A percentile compares a stretch with the other conserved stretches of the same genome.
These are phyloP conservation scores for Colletotrichum eremochloae DNA, from an alignment of 2,329 filamentous ascomycete species.

Conservation along the genomic window DNA sequence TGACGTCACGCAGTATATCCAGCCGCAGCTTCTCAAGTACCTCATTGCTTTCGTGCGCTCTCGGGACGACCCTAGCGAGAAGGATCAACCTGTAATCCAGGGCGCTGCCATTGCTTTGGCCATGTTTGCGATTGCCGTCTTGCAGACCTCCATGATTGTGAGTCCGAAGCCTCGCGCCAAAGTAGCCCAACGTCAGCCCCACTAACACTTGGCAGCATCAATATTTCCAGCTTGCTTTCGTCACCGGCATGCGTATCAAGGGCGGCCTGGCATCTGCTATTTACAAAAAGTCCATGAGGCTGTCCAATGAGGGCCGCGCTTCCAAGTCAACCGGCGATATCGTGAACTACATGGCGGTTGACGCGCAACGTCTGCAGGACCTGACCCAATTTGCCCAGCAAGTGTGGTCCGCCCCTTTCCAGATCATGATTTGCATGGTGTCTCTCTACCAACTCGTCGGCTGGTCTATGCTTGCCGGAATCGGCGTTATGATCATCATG, in stretches of 20 bases:
- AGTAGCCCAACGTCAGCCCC: not conserved
- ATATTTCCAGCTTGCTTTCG: conserved; percentile 96
- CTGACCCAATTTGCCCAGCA: conserved; percentile 96
- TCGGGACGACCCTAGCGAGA: conserved; percentile 68
- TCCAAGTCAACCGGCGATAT: conserved; percentile 96
- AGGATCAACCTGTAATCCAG: conserved; percentile 80
- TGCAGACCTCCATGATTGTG: conserved; percentile 86
- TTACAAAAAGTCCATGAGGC: conserved; percentile 88
- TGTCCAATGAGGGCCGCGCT: conserved; percentile 93
- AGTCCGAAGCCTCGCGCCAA: conserved; percentile 42
- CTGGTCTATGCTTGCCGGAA: conserved; percentile 93
- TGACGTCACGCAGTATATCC: conserved; percentile 86
- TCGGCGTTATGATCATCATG: conserved; percentile 97
- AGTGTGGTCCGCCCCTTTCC: conserved; percentile 96
- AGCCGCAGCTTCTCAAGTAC: conserved; percentile 89
- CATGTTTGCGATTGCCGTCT: conserved; percentile 90
- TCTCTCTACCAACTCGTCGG: conserved; percentile 97
- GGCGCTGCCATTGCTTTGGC: conserved; percentile 89
- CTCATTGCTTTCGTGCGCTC: conserved; percentile 89
- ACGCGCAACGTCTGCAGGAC: conserved; percentile 94
- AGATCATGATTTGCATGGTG: conserved; percentile 95
- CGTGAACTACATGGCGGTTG: conserved; percentile 99
- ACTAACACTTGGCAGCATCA: conserved; percentile 71
- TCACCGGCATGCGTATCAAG: conserved; percentile 97
- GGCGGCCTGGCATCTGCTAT: conserved; percentile 90